Conservation (phyloP, 2,329 filamentous ascomycete genomes). For the Plenodomus tracheiphilus region DNA sequence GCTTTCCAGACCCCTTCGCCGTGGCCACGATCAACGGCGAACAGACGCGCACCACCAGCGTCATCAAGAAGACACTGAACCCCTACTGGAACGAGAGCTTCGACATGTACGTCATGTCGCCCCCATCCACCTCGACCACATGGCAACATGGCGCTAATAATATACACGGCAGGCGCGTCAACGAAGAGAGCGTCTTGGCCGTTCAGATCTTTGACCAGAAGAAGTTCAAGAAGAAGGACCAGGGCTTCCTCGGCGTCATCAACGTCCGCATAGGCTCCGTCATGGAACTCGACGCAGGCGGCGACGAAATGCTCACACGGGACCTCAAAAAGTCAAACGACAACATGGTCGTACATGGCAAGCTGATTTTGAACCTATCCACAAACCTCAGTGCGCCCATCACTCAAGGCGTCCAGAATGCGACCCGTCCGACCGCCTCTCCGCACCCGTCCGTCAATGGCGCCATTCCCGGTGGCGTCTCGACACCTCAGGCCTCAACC, state of each 20-base stretch:
- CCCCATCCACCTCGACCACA: conserved; percentile 7
- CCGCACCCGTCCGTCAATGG: conserved; percentile 45
- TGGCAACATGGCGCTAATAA: conserved; percentile 26
- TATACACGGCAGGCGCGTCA: conserved; percentile 69
- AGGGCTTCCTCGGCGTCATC: conserved; percentile 96
- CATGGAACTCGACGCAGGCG: conserved; percentile 84
- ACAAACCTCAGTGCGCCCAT: conserved; percentile 80
- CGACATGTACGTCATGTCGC: conserved; percentile 73
- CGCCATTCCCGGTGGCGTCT: conserved; percentile 31
- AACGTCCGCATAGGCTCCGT: conserved; percentile 95
- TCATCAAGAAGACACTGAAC: conserved; percentile 96
- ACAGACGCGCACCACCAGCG: conserved; percentile 96
- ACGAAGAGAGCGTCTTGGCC: conserved; percentile 93
- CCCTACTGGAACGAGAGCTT: conserved; percentile 99
- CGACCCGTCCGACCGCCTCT: conserved; percentile 46
- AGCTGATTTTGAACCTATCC: conserved; percentile 93
- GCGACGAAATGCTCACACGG: conserved; percentile 96
- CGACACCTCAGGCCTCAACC: conserved; percentile 47
- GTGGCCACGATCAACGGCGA: conserved; percentile 97
- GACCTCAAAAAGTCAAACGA: conserved; percentile 98
- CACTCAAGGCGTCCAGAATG: conserved; percentile 52
- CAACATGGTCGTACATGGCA: conserved; percentile 95
- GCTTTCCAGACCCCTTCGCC: conserved; percentile 96
- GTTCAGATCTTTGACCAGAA: conserved; percentile 99
- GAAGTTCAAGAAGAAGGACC: conserved; percentile 99